Conservation (phyloP, 352 stramenopile species). For the Peronosclerospora sorghi region DNA sequence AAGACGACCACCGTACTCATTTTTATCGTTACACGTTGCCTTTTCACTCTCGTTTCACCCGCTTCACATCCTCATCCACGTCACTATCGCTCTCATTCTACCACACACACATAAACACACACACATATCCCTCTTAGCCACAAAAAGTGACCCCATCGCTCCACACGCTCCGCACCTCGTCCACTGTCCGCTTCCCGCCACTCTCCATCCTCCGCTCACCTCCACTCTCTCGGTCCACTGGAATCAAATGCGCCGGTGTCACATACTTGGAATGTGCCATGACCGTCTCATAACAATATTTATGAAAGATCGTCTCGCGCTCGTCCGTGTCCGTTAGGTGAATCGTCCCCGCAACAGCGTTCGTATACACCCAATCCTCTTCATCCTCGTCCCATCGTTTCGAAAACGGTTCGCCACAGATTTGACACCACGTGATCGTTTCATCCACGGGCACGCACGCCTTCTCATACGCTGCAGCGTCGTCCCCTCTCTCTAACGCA, state of each 20-base stretch:
- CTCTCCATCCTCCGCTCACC: no score
- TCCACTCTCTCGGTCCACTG: no score
- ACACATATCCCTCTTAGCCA: constrained; percentile 3
- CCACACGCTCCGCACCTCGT: constrained; percentile 22
- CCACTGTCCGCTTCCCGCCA: constrained; percentile 41
- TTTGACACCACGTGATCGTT: constrained; percentile 65
- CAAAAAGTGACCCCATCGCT: no score
- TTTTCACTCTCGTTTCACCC: no score
- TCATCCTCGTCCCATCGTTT: constrained; percentile 85
- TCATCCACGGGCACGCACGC: constrained; percentile 71
- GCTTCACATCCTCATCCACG: constrained; percentile 56
- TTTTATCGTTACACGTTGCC: no score
- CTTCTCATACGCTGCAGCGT: constrained; percentile 49
- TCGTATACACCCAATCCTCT: constrained; percentile 87
- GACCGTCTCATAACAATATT: constrained; percentile 83
- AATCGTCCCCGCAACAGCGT: constrained; percentile 69
- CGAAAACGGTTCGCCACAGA: constrained; percentile 73
- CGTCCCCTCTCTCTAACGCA: constrained; percentile 31
- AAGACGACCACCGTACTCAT: no score
- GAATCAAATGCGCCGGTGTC: constrained; percentile 61
- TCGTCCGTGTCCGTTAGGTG: constrained; percentile 27
- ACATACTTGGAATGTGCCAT: constrained; percentile 76
- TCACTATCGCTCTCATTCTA: constrained; percentile 58
- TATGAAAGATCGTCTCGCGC: constrained; percentile 81
- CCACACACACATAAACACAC: constrained; percentile 9